Conservation (phyloP, 2,329 filamentous ascomycete genomes). For the Xylariaceae sp. region DNA sequence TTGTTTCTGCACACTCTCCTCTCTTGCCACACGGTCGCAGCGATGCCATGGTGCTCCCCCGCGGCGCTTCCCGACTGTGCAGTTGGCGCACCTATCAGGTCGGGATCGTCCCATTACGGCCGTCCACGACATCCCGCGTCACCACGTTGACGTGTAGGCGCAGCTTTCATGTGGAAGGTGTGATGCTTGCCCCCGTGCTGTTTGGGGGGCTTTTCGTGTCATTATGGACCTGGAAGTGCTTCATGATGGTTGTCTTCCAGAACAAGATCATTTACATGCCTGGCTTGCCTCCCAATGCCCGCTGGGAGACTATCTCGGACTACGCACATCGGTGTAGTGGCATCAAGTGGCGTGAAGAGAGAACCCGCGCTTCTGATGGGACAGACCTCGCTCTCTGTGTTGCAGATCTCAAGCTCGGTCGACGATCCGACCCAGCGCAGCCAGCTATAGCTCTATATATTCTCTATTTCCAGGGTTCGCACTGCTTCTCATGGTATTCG, state of each 20-base stretch:
- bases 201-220: constrained; percentile 62
- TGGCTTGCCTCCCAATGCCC: constrained; percentile 66
- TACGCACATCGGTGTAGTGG: constrained; percentile 57
- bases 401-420: constrained; percentile 34
- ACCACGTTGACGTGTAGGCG: constrained; percentile 20
- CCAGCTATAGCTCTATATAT: constrained; percentile 43
- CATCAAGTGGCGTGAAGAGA: constrained; percentile 63
- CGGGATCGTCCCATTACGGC: constrained; percentile 15
- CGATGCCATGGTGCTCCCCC: constrained; percentile 12
- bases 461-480: constrained; percentile 52
- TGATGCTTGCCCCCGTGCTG: constrained; percentile 61
- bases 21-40: too few species aligned
- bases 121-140: constrained; percentile 13
- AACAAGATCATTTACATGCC: constrained; percentile 82
- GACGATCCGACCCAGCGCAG: constrained; percentile 5
- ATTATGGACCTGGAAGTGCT: constrained; percentile 63
- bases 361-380: constrained; percentile 57
- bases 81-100: constrained; percentile 8
- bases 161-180: constrained; percentile 31
- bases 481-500: constrained; percentile 7
- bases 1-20: too few species aligned
- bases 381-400: constrained; percentile 53
- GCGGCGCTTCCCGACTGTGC: neutral
- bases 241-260: constrained; percentile 73
- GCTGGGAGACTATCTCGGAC: constrained; percentile 61